Percentiles rank a stretch among this genome's conserved stretches.
Evolutionary conservation across 2,329 filamentous ascomycete genomes (phyloP).

Genomic region (Clonostachys solani): DNA sequence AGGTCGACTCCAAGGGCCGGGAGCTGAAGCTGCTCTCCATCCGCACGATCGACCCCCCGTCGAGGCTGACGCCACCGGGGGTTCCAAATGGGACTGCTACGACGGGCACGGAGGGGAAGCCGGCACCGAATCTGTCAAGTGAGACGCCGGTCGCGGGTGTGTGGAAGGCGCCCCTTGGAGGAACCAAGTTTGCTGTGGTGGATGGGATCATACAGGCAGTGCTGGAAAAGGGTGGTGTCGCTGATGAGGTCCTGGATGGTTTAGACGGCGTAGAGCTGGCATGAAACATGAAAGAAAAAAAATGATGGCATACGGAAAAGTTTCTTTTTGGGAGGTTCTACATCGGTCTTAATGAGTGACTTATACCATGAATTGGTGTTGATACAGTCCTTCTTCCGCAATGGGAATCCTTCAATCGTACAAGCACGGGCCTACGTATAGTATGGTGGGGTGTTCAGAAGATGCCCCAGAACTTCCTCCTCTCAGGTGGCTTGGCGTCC

Average conservation of each 20-base stretch:
- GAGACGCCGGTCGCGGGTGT: constrained; percentile 60
- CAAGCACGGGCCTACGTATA: background rate
- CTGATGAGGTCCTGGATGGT: constrained; percentile 79
- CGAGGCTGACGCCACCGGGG: constrained; percentile 66
- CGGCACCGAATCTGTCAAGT: constrained; percentile 39
- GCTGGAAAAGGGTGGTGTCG: constrained; percentile 73
- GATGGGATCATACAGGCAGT: constrained; percentile 73
- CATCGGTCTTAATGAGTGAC: no score
- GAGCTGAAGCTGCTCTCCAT: constrained; percentile 62
- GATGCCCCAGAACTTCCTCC: constrained; percentile 74
- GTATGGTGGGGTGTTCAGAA: constrained; percentile 46
- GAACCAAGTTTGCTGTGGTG: constrained; percentile 71
- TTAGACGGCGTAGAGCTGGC: constrained; percentile 71
- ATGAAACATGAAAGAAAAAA: constrained; percentile 22
- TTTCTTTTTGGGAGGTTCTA: no score
- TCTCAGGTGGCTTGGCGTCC: constrained; percentile 17
- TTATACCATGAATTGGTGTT: no score
- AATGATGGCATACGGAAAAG: no score
- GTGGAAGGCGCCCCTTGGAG: constrained; percentile 82
- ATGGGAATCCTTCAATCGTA: background rate
- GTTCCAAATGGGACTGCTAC: constrained; percentile 61
- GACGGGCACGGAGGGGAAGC: constrained; percentile 33
- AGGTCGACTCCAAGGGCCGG: constrained; percentile 31
- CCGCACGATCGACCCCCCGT: constrained; percentile 71
- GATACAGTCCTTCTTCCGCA: no score